A percentile compares a stretch with the other conserved stretches of the same genome.
Conservation (phyloP, 495 filamentous ascomycete genomes). For the Penicillium crystallinum region DNA sequence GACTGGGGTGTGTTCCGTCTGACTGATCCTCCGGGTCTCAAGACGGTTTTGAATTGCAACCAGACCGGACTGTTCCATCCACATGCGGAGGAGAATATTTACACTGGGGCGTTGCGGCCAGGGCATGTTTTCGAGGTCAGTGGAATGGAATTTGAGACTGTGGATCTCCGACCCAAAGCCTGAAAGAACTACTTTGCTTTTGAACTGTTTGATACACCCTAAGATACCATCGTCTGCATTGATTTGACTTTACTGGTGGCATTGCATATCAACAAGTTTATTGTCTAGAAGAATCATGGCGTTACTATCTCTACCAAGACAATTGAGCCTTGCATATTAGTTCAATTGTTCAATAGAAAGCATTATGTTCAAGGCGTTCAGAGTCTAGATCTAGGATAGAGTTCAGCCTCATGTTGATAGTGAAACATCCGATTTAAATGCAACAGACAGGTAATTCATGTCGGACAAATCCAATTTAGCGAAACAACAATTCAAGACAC, state of each 20-base stretch:
- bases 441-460: too few relatives aligned
- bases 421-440: too few relatives aligned
- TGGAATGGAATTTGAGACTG: conserved; percentile 68
- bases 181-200: conserved; percentile 8
- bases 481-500: too few relatives aligned
- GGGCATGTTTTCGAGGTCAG: conserved; percentile 83
- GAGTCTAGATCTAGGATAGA: not conserved
- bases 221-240: conserved; percentile 19
- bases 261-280: not conserved
- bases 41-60: conserved; percentile 68
- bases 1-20: conserved; percentile 91
- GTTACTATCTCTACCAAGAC: not conserved
- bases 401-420: not conserved
- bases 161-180: conserved; percentile 62
- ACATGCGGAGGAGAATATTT: conserved; percentile 65
- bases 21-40: conserved; percentile 85
- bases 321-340: not conserved
- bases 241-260: not conserved
- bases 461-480: too few relatives aligned
- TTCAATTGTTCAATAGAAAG: too few relatives aligned
- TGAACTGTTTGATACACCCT: conserved; percentile 7
- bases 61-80: conserved; percentile 80
- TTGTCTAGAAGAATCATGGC: not conserved
- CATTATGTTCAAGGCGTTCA: too few relatives aligned
- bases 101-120: conserved; percentile 73